phyloP scores from a whole-genome alignment of 2,329 filamentous ascomycete genomes.

The Fusarium liriodendri region DNA sequence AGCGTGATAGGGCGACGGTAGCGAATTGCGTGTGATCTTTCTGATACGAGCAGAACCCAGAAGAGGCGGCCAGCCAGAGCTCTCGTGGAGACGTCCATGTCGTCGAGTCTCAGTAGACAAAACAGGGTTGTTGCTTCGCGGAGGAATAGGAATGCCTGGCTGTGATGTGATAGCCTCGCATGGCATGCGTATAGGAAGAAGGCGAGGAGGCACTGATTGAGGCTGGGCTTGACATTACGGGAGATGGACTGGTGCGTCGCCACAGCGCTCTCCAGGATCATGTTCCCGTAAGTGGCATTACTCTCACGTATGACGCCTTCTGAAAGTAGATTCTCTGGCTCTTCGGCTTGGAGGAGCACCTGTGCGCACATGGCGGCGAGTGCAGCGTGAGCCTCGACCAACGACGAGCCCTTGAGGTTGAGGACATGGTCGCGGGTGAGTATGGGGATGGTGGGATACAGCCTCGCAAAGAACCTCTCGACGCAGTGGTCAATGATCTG shows the following conservation, averaged over 20 bases:
- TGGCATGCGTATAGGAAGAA: slow-evolving; percentile 60
- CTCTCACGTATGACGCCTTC: slow-evolving; percentile 49
- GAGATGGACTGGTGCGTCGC: slow-evolving; percentile 49
- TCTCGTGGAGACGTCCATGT: slow-evolving; percentile 37
- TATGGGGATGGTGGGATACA: slow-evolving; percentile 58
- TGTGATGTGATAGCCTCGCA: slow-evolving; percentile 55
- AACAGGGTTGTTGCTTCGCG: slow-evolving; percentile 57
- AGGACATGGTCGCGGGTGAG: slow-evolving; percentile 52
- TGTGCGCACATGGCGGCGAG: slow-evolving; percentile 55
- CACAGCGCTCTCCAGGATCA: slow-evolving; percentile 52
- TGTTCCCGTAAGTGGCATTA: slow-evolving; percentile 52
- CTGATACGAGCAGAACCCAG: slow-evolving; percentile 58
- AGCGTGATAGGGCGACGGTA: slow-evolving; percentile 58
- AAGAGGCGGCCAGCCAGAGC: slow-evolving; percentile 52
- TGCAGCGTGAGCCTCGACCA: slow-evolving; percentile 51
- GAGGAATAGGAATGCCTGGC: slow-evolving; percentile 56
- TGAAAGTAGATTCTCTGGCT: slow-evolving; percentile 47
- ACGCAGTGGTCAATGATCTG: slow-evolving; percentile 52
- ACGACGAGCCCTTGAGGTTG: slow-evolving; percentile 39
- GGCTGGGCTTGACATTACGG: slow-evolving; percentile 48
- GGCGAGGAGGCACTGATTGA: slow-evolving; percentile 54
- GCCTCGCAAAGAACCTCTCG: slow-evolving; percentile 52
- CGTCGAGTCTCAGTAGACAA: slow-evolving; percentile 48
- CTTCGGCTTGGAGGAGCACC: slow-evolving; percentile 55
- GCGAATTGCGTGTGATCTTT: slow-evolving; percentile 57